These are phyloP conservation scores for Fusarium luffae DNA, from an alignment of 2,329 filamentous ascomycete species.

Conservation along the genomic window DNA sequence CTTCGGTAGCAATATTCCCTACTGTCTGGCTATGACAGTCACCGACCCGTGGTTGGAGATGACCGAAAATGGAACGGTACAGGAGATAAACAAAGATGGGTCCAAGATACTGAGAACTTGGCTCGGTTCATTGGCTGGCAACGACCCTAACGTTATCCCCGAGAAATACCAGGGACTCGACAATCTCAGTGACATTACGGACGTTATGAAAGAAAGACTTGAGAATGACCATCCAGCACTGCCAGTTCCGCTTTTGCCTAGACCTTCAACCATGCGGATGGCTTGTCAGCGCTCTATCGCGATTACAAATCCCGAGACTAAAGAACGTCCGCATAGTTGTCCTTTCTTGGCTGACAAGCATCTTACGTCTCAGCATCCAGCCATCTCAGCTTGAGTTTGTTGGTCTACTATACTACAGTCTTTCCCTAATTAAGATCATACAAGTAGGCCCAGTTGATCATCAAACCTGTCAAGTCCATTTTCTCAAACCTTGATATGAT, in stretches of 20 bases:
- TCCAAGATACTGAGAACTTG: background rate
- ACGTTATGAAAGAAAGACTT: background rate
- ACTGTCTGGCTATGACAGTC: background rate
- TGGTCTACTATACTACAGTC: too few species aligned
- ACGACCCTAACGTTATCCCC: background rate
- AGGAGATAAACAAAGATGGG: background rate
- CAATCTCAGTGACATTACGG: background rate
- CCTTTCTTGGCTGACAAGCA: background rate
- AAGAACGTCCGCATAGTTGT: background rate
- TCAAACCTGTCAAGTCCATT: too few species aligned
- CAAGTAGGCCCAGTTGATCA: too few species aligned
- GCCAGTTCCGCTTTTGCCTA: background rate
- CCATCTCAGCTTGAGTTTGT: background rate
- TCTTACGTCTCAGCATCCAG: background rate
- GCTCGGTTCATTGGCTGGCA: background rate
- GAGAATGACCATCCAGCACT: background rate
- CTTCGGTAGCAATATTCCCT: constrained; percentile 1
- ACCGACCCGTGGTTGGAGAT: background rate
- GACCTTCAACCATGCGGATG: background rate
- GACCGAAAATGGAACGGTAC: background rate
- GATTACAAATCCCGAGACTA: background rate
- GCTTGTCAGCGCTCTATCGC: background rate
- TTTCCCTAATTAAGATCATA: too few species aligned
- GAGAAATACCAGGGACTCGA: background rate
- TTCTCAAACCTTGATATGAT: too few species aligned